A percentile compares a stretch with the other conserved stretches of the same genome.
Evolutionary conservation across 73 alveolate genomes (phyloP).

Genomic region (Symbiodinium natans): DNA sequence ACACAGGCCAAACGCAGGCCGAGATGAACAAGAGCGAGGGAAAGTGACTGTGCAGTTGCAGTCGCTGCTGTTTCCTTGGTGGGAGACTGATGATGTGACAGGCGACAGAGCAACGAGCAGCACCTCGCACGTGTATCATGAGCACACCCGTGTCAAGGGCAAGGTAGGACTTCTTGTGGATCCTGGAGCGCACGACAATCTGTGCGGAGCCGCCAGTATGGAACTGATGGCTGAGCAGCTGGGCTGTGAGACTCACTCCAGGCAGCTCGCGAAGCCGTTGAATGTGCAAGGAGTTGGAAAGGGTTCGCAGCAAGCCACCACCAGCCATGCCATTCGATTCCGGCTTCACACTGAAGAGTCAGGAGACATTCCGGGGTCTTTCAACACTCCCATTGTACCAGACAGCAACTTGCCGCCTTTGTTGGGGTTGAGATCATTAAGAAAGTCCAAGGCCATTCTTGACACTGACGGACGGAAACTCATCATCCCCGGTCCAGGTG

Average conservation of each 20-base stretch:
- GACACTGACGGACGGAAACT: background rate
- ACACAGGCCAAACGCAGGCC: background rate
- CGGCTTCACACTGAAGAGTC: too few species aligned
- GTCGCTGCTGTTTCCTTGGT: background rate
- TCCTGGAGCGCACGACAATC: background rate
- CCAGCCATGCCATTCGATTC: background rate
- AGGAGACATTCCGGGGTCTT: background rate
- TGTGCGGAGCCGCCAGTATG: background rate
- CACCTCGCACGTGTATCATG: background rate
- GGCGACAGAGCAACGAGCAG: too few species aligned
- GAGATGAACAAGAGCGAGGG: background rate
- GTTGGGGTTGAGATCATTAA: background rate
- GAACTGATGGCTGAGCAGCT: background rate
- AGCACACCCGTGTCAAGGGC: background rate
- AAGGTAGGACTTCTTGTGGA: background rate
- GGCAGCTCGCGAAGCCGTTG: background rate
- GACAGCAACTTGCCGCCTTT: background rate
- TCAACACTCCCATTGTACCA: background rate
- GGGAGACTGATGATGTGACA: too few species aligned
- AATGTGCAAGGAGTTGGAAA: background rate
- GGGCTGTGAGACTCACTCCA: background rate
- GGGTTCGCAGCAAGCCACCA: background rate
- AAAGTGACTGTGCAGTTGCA: background rate
- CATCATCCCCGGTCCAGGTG: conserved; percentile 43
- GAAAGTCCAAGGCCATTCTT: background rate